phyloP scores from a whole-genome alignment of 192 early-diverging fungal species.

The Entomortierella chlamydospora region DNA sequence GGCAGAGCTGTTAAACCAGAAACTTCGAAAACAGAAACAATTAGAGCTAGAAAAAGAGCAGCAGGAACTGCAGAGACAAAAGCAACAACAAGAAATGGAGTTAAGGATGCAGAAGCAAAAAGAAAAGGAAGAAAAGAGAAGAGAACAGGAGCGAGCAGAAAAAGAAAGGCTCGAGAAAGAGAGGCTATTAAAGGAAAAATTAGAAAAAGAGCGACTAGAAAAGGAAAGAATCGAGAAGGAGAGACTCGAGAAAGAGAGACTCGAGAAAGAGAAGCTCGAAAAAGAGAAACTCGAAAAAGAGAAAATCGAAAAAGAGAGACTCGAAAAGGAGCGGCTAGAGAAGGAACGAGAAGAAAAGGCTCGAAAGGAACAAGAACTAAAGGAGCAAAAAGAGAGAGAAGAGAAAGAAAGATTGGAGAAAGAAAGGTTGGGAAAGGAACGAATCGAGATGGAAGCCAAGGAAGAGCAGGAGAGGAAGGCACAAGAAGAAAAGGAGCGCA shows the following conservation, averaged over 20 bases:
- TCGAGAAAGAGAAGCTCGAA: not conserved
- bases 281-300: constrained; percentile 28
- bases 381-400: constrained; percentile 7
- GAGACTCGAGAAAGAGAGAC: not conserved
- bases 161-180: constrained; percentile 14
- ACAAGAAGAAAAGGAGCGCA: constrained; percentile 7
- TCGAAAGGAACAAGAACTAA: constrained; percentile 2
- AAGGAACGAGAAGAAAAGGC: constrained; percentile 15
- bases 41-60: constrained; percentile 31
- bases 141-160: constrained; percentile 20
- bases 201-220: not conserved
- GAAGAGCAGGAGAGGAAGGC: constrained; percentile 10
- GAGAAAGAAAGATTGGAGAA: constrained; percentile 15
- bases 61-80: constrained; percentile 24
- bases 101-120: constrained; percentile 18
- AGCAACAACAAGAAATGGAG: constrained; percentile 45
- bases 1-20: constrained; percentile 20
- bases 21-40: constrained; percentile 19
- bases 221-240: constrained; percentile 15
- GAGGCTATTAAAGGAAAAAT: constrained; percentile 9
- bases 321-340: constrained; percentile 5
- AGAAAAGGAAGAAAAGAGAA: constrained; percentile 17
- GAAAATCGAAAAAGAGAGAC: not conserved
- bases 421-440: constrained; percentile 4
- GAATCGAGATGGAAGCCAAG: constrained; percentile 3